phyloP scores from a whole-genome alignment of 441 rosid genomes.

The Iberis amara region DNA sequence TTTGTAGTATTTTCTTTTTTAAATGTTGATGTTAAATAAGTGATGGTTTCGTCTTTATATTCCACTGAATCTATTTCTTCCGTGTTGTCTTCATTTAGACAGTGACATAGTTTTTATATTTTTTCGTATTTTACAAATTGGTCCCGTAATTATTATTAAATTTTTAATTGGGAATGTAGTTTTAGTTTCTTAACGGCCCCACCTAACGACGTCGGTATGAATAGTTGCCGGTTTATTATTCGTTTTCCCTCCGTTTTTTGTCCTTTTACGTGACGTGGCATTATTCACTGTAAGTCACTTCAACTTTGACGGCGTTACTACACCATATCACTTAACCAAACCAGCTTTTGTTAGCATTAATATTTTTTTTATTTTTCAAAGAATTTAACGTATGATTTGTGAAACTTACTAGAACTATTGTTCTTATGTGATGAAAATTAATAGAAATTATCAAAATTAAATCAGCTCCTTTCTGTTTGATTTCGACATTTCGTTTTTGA shows the following conservation, averaged over 20 bases:
- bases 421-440: neutral
- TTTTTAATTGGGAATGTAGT: neutral
- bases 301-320: slow-evolving; percentile 24
- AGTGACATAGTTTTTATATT: neutral
- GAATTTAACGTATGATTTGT: neutral
- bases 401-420: neutral
- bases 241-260: slow-evolving; percentile 27
- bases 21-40: too few species aligned
- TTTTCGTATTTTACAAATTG: slow-evolving; percentile 9
- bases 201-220: slow-evolving; percentile 28
- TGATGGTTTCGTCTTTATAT: slow-evolving; percentile 28
- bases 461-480: neutral
- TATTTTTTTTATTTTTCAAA: neutral
- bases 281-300: slow-evolving; percentile 26
- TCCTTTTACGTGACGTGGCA: slow-evolving; percentile 29
- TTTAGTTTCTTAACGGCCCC: slow-evolving; percentile 15
- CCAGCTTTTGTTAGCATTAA: slow-evolving; percentile 5
- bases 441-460: neutral
- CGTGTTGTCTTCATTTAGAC: slow-evolving; percentile 26
- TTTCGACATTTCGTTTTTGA: slow-evolving; percentile 20
- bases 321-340: slow-evolving; percentile 1
- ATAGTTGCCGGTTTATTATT: slow-evolving; percentile 32
- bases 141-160: slow-evolving; percentile 13
- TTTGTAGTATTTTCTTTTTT: too few species aligned
- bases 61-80: slow-evolving; percentile 12